Conservation (phyloP, 2,329 filamentous ascomycete genomes). For the Xylaria multiplex region DNA sequence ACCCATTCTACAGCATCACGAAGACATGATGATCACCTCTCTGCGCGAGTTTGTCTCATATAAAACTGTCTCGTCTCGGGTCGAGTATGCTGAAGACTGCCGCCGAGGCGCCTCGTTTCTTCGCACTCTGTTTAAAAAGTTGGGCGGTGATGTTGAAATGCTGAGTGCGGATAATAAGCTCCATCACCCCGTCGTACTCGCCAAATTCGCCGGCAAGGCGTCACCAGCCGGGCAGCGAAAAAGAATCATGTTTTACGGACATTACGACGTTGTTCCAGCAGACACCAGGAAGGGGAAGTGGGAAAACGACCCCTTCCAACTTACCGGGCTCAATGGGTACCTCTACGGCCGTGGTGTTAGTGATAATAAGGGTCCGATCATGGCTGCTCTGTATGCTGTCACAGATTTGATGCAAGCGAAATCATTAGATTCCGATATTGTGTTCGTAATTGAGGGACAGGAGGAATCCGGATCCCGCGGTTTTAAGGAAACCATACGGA, state of each 20-base stretch:
- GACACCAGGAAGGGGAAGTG: constrained; percentile 85
- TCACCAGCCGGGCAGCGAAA: constrained; percentile 74
- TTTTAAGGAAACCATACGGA: constrained; percentile 83
- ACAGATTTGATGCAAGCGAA: constrained; percentile 89
- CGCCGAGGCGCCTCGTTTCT: constrained; percentile 91
- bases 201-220: constrained; percentile 83
- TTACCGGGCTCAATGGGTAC: constrained; percentile 90
- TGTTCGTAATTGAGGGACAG: constrained; percentile 96
- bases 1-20: constrained; percentile 51
- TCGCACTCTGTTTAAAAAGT: constrained; percentile 87
- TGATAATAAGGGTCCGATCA: constrained; percentile 96
- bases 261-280: constrained; percentile 96
- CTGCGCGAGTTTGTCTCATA: constrained; percentile 89
- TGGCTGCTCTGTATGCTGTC: constrained; percentile 93
- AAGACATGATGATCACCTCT: constrained; percentile 72
- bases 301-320: constrained; percentile 87
- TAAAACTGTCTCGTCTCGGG: constrained; percentile 88
- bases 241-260: constrained; percentile 94
- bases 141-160: constrained; percentile 90
- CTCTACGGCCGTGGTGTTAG: constrained; percentile 95
- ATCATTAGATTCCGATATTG: constrained; percentile 83
- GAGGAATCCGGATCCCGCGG: constrained; percentile 94
- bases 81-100: constrained; percentile 90
- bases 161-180: constrained; percentile 77
- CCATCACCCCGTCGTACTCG: constrained; percentile 92